Evolutionary conservation across 257 asterid genomes (phyloP).

Genomic region (Salvia rosmarinus): DNA sequence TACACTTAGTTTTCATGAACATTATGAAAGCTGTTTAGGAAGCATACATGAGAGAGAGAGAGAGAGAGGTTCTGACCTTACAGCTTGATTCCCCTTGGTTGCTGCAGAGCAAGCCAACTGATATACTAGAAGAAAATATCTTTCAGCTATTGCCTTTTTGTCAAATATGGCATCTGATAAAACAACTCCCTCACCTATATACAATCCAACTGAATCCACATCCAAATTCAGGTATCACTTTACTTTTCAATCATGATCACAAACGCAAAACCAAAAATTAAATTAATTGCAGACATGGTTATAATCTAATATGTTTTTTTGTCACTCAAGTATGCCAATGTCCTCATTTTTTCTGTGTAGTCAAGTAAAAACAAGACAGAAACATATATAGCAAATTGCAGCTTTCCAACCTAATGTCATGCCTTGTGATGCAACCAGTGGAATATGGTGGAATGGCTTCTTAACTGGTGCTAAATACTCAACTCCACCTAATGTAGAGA

Average conservation of each 20-base stretch:
- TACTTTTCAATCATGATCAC: neutral
- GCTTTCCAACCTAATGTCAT: slow-evolving; percentile 61
- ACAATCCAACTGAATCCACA: slow-evolving; percentile 60
- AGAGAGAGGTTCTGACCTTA: slow-evolving; percentile 40
- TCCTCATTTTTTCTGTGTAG: no score
- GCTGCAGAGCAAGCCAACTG: slow-evolving; percentile 61
- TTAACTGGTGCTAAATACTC: slow-evolving; percentile 65
- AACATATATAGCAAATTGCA: neutral
- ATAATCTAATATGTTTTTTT: no score
- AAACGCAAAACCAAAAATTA: neutral
- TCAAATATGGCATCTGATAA: slow-evolving; percentile 87
- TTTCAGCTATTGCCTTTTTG: slow-evolving; percentile 54
- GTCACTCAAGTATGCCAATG: no score
- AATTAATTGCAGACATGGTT: neutral
- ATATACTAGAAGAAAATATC: slow-evolving; percentile 45
- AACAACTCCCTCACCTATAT: slow-evolving; percentile 74
- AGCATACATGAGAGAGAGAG: neutral
- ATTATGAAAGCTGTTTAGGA: neutral
- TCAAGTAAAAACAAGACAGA: neutral
- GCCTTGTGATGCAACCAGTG: slow-evolving; percentile 92
- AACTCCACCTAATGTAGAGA: slow-evolving; percentile 78
- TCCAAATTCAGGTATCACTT: slow-evolving; percentile 3
- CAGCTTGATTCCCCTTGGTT: slow-evolving; percentile 51
- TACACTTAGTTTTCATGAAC: slow-evolving; percentile 33
- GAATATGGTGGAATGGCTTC: slow-evolving; percentile 78